Base-by-base conservation (phyloP, 1,284 basidiomycete genomes). In the Phylloboletellus chloephorus region DNA sequence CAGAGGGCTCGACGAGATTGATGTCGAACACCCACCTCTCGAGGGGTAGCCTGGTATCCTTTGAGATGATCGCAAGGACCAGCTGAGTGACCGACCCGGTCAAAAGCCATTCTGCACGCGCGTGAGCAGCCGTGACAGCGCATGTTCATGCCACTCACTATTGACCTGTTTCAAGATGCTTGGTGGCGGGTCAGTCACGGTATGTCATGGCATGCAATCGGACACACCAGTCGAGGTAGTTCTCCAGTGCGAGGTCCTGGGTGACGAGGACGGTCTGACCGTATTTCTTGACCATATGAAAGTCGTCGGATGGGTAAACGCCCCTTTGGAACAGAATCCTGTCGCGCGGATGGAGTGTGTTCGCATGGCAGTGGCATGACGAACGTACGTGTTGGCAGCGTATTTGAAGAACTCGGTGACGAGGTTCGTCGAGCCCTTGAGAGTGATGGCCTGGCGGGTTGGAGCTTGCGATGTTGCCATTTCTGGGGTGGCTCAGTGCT, bases 321-420 rank as follows among this genome's bases (percentile, higher is more conserved):
- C 90, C 91, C 21, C 96, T 79, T 67, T 98, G 95, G 67, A 96
- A 98, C 33, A 99, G 72, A 56, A 99, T 97, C 13, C 90, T 94
- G 56, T 20, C 38, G 40, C 3, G 16, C 2, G 25, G 32, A 40
- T 48, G 43, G 25, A 10, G 16, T 3, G 44, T 31, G 41, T 23
- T 29, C 29, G 44, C 42, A 16, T 2, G 3, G 3, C 2, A 8
- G 26, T 10, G 32, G 33, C 31, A 38, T 30, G 7, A 31, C 23
- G n/a, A 17, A 72, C 86, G 49, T 57, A 92, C 90, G 85, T 89
- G 70, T 95, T 95, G 50, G 94, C 90, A 16, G 89, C 87, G 66
- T 92, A 98, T 71, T 95, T 94, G 76, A 99, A 98, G 73, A 98
- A 98, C 60, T 99, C 96, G 11, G 92, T 95, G 42, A 98, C 94